Base-by-base conservation (phyloP, 2,329 filamentous ascomycete species). In the Cryphonectria carpinicola region DNA sequence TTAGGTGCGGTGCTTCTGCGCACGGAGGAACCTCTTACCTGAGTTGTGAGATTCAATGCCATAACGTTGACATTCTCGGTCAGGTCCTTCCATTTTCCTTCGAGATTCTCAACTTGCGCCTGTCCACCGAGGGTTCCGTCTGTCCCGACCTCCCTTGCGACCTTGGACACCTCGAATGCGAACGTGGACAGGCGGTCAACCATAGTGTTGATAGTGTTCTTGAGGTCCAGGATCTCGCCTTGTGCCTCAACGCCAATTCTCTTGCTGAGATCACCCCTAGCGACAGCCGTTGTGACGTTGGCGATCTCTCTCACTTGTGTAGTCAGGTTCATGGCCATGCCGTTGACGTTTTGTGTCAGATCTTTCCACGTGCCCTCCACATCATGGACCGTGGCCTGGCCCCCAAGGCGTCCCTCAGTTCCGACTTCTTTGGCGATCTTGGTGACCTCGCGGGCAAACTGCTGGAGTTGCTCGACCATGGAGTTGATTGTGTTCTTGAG, bases 151-250 rank as follows among this genome's bases (percentile, higher is more conserved):
- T 98, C 95, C 79, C 94, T 92, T 65, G 95, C 95, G 74, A 98
- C 91, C 80, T 96, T 95, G 80, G 95, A 98, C 79, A 98, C 95
- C 81, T 98, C 95, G 76, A 96, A 96, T 70, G 95, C 95, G 80
- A 98, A 98, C 62, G 95, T 95, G 76, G 97, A 94, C 61, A 98
- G 87, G 77, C 97, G 94, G 81, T 98, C 95, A 79, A 98, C 96
- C 95, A 98, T 98, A 78, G 93, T 97, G 81, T 98, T 98, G 84
- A 98, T 98, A 10, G 95, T 99, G 77, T 95, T 94, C 83, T 99
- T 99, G 73, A 99, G 85, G 79, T 97, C 93, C 67, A 97, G 84
- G 76, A 99, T 98, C 83, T 99, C 96, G 78, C 95, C 95, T 80
- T 94, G 90, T 67, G 94, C 96, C 76, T 97, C 94, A 74, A 97